These are phyloP conservation scores for Pseudonitzschia multistriata DNA, from an alignment of 108 stramenopile species.

Conservation along the genomic window DNA sequence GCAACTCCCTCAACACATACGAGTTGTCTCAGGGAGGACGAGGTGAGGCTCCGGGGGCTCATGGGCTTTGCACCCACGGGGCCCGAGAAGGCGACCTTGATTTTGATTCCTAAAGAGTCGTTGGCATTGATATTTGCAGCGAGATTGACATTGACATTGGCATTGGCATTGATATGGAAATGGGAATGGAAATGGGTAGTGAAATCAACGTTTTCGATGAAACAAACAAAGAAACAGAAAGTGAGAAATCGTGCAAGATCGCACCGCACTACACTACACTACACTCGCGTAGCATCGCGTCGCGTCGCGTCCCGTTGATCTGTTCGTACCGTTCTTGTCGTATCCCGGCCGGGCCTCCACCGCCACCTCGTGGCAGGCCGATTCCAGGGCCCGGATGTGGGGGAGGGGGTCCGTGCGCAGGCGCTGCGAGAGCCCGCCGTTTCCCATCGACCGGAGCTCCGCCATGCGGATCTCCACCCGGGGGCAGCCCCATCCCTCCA, in stretches of 20 bases:
- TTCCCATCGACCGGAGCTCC: constrained; percentile 60
- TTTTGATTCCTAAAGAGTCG: constrained; percentile 27
- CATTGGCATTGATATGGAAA: neutral
- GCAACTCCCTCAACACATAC: constrained; percentile 99
- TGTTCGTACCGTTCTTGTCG: constrained; percentile 56
- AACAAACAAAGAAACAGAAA: neutral
- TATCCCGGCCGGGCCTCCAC: constrained; percentile 71
- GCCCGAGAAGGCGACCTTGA: constrained; percentile 76
- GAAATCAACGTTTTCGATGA: neutral
- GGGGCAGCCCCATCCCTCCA: constrained; percentile 58
- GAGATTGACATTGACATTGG: neutral
- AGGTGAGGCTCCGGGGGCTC: constrained; percentile 71
- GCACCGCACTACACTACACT: neutral
- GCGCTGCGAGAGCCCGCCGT: constrained; percentile 48
- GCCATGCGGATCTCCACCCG: constrained; percentile 61
- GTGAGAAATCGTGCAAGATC: too few relatives aligned
- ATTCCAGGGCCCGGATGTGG: constrained; percentile 78
- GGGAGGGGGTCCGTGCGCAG: constrained; percentile 70
- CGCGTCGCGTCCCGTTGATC: neutral
- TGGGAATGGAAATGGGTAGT: neutral
- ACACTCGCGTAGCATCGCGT: neutral
- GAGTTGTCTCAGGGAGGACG: constrained; percentile 64
- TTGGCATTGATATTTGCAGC: neutral
- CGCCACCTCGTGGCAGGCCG: constrained; percentile 73
- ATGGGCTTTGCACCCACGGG: constrained; percentile 59